phyloP scores from a whole-genome alignment of 2,329 filamentous ascomycete species.

The Teratosphaeria destructans region DNA sequence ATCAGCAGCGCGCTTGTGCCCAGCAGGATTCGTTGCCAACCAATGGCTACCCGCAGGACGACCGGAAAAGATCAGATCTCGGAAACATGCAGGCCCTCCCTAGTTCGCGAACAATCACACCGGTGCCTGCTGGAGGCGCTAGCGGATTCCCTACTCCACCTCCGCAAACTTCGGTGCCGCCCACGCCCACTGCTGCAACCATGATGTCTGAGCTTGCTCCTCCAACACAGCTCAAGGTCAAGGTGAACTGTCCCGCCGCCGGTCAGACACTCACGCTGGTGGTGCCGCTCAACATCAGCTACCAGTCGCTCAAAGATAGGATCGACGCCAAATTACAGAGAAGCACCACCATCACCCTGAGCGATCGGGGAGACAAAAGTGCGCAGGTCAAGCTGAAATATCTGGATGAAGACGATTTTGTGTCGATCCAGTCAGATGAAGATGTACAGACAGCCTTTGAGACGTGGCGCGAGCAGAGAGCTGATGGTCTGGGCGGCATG shows the following conservation, averaged over 20 bases:
- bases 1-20: conserved; percentile 5
- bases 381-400: conserved; percentile 74
- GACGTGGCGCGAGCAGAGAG: conserved; percentile 75
- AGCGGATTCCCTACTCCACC: conserved; percentile 17
- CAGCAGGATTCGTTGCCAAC: conserved; percentile 13
- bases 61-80: conserved; percentile 5
- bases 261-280: conserved; percentile 92
- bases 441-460: conserved; percentile 93
- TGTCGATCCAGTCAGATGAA: conserved; percentile 90
- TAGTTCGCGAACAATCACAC: conserved; percentile 29
- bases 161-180: conserved; percentile 1
- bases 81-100: conserved; percentile 10
- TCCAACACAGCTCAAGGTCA: conserved; percentile 79
- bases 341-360: conserved; percentile 75
- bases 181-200: not conserved
- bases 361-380: conserved; percentile 35
- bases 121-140: conserved; percentile 25
- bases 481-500: conserved; percentile 38
- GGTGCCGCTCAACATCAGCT: conserved; percentile 88
- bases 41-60: conserved; percentile 4
- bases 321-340: conserved; percentile 91
- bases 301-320: conserved; percentile 83
- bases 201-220: conserved; percentile 2
- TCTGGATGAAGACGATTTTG: conserved; percentile 82
- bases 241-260: conserved; percentile 69